These are phyloP conservation scores for Alternaria gansuensis DNA, from an alignment of 2,329 filamentous ascomycete genomes.

Conservation along the genomic window DNA sequence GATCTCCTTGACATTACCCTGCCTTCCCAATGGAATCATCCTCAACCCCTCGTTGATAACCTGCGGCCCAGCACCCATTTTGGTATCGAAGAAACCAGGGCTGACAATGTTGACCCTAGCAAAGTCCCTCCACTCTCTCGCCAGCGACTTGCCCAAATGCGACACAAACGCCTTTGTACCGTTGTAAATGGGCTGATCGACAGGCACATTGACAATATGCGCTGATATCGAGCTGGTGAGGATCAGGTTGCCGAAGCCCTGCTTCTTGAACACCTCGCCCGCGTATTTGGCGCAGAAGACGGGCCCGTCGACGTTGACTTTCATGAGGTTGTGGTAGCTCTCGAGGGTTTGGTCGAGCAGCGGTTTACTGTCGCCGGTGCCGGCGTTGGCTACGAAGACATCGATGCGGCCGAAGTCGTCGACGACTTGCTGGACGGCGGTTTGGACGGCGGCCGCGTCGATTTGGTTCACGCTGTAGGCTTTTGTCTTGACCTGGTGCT, in stretches of 20 bases:
- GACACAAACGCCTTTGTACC: conserved; percentile 69
- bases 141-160: conserved; percentile 67
- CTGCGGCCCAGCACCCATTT: conserved; percentile 67
- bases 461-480: conserved; percentile 70
- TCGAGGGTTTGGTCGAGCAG: conserved; percentile 67
- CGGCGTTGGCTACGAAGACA: conserved; percentile 73
- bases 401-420: conserved; percentile 74
- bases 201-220: conserved; percentile 80
- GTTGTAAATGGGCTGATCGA: conserved; percentile 63
- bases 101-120: conserved; percentile 71
- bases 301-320: conserved; percentile 76
- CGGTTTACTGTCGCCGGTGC: conserved; percentile 64
- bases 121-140: conserved; percentile 73
- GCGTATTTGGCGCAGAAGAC: conserved; percentile 56
- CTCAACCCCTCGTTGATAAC: conserved; percentile 72
- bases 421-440: conserved; percentile 67
- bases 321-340: conserved; percentile 67
- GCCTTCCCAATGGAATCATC: conserved; percentile 79
- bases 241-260: conserved; percentile 66
- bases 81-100: conserved; percentile 72
- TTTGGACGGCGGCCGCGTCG: conserved; percentile 62
- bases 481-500: conserved; percentile 68
- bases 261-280: conserved; percentile 54
- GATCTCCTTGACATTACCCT: conserved; percentile 76
- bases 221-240: conserved; percentile 76